Conservation (phyloP, 192 early-diverging fungal genomes). For the Linnemannia elongata region DNA sequence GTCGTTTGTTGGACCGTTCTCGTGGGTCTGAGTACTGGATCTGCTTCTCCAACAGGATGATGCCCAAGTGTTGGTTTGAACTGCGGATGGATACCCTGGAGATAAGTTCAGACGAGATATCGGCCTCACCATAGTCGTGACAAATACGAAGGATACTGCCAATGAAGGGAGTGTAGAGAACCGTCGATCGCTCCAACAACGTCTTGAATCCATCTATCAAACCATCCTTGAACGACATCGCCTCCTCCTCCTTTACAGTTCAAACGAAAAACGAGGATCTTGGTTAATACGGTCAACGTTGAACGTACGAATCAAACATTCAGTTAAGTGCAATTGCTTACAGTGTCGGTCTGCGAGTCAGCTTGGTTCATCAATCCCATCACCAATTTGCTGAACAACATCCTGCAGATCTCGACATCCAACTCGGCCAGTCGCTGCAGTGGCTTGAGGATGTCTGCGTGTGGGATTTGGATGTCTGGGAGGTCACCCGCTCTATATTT, state of each 20-base stretch:
- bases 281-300: neutral
- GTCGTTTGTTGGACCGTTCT: slow-evolving; percentile 54
- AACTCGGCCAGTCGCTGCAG: slow-evolving; percentile 67
- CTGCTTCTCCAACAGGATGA: slow-evolving; percentile 63
- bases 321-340: slow-evolving; percentile 6
- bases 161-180: slow-evolving; percentile 62
- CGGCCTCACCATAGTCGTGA: slow-evolving; percentile 54
- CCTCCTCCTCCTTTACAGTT: slow-evolving; percentile 34
- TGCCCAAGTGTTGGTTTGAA: slow-evolving; percentile 67
- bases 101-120: slow-evolving; percentile 50
- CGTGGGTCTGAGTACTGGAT: slow-evolving; percentile 25
- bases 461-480: slow-evolving; percentile 82
- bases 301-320: neutral
- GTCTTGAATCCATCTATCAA: slow-evolving; percentile 36
- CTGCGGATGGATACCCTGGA: slow-evolving; percentile 54
- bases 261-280: neutral
- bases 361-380: slow-evolving; percentile 49
- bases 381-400: slow-evolving; percentile 59
- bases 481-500: slow-evolving; percentile 80
- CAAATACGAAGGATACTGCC: slow-evolving; percentile 64
- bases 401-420: slow-evolving; percentile 73
- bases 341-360: slow-evolving; percentile 40
- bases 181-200: slow-evolving; percentile 52
- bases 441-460: slow-evolving; percentile 76
- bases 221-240: slow-evolving; percentile 30